A percentile compares a stretch with the other conserved stretches of the same genome.
Conservation (phyloP, 2,329 filamentous ascomycete genomes). For the Pseudogymnoascus destructans region DNA sequence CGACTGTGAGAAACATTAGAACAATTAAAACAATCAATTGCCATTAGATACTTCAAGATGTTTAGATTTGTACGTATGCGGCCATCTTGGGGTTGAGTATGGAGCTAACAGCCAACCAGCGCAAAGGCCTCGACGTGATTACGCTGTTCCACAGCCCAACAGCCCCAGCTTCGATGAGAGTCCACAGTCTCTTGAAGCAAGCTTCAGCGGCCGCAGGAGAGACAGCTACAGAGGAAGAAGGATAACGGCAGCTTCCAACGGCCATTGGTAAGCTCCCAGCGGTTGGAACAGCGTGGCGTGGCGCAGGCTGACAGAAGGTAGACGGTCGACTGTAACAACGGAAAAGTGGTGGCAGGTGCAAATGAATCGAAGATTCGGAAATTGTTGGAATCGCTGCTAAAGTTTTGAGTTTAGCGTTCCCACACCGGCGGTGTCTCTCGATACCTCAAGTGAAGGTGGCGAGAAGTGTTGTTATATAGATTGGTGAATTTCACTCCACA, state of each 20-base stretch:
- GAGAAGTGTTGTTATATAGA: not conserved
- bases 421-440: not conserved
- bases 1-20: not conserved
- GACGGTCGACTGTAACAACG: slow-evolving; percentile 89
- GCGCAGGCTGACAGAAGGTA: slow-evolving; percentile 23
- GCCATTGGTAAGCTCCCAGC: slow-evolving; percentile 52
- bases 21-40: not conserved
- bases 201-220: slow-evolving; percentile 55
- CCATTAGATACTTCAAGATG: slow-evolving; percentile 20
- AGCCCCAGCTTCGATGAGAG: slow-evolving; percentile 57
- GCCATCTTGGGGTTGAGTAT: not conserved
- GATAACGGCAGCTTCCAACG: slow-evolving; percentile 54
- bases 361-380: slow-evolving; percentile 83
- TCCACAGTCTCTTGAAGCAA: slow-evolving; percentile 68
- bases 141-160: slow-evolving; percentile 89
- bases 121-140: slow-evolving; percentile 75
- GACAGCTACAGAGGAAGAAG: slow-evolving; percentile 59
- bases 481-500: not conserved
- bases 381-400: slow-evolving; percentile 50
- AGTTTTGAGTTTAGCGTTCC: slow-evolving; percentile 17
- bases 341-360: slow-evolving; percentile 63
- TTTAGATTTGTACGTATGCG: slow-evolving; percentile 25
- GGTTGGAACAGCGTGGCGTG: not conserved
- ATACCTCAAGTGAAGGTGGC: not conserved
- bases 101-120: slow-evolving; percentile 32